A percentile compares a stretch with the other conserved stretches of the same genome.
phyloP scores from a whole-genome alignment of 2,329 filamentous ascomycete species.

The Aspergillus clavatus region DNA sequence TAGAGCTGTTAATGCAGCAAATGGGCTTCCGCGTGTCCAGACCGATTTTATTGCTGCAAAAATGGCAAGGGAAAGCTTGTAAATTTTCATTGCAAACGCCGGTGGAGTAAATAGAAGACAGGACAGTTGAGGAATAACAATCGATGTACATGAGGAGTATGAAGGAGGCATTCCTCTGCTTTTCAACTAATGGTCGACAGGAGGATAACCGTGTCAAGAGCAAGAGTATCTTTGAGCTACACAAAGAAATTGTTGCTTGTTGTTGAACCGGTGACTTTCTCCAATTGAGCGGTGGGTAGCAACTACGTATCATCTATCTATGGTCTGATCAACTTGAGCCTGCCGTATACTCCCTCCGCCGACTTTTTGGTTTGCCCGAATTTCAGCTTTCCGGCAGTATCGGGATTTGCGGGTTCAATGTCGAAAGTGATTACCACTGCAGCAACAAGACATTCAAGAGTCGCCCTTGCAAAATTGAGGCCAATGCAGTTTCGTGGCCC shows the following conservation, averaged over 20 bases:
- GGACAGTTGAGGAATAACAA: no score
- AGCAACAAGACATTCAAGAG: conserved; percentile 12
- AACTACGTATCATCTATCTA: no score
- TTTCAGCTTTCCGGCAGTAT: background rate
- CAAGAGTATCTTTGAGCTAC: no score
- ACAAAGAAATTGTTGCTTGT: no score
- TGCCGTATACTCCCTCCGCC: background rate
- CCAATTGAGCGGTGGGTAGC: no score
- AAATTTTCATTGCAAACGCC: background rate
- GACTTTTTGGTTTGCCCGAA: background rate
- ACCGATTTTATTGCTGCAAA: conserved; percentile 1
- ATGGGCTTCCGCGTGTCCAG: conserved; percentile 2
- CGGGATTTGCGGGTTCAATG: background rate
- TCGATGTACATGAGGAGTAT: no score
- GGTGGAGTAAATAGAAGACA: no score
- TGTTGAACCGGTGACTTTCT: no score
- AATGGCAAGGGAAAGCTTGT: background rate
- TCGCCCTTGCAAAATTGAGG: conserved; percentile 14
- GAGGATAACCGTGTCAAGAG: no score
- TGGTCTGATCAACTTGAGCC: background rate
- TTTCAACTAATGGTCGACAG: no score
- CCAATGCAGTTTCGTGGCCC: conserved; percentile 15
- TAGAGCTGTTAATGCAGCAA: conserved; percentile 1
- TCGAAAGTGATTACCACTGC: background rate
- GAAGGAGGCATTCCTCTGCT: no score